Evolutionary conservation across 192 early-diverging fungal species (phyloP).

Genomic region (Thamnidium elegans): DNA sequence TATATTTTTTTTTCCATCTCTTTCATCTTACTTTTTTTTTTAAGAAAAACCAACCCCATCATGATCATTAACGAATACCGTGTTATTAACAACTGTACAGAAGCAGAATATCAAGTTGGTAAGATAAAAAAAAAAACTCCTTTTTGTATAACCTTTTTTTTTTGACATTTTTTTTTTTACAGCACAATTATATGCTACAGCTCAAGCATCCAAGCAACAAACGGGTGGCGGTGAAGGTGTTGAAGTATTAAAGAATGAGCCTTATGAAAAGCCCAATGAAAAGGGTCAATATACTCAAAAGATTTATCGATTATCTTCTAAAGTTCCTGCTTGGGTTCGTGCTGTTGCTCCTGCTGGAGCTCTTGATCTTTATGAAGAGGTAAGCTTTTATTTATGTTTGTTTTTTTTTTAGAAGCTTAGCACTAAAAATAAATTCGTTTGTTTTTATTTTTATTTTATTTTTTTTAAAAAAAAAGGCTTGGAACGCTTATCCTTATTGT

Average conservation of each 20-base stretch:
- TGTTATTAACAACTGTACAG: conserved; percentile 73
- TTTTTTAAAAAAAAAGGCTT: conserved; percentile 41
- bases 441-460: neutral
- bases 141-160: neutral
- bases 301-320: conserved; percentile 56
- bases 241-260: conserved; percentile 74
- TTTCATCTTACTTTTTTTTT: no score
- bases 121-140: neutral
- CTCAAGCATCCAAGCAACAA: conserved; percentile 72
- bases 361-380: conserved; percentile 69
- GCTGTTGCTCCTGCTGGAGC: conserved; percentile 61
- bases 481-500: conserved; percentile 79
- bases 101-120: conserved; percentile 66
- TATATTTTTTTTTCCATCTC: no score
- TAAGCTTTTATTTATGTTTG: conserved; percentile 1
- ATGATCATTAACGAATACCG: conserved; percentile 76
- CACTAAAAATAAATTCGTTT: no score
- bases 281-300: conserved; percentile 83
- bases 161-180: neutral
- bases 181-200: conserved; percentile 76
- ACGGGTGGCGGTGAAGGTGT: conserved; percentile 81
- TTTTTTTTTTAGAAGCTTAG: neutral
- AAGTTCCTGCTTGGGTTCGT: conserved; percentile 59
- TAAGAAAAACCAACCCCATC: no score
- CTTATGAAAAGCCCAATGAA: conserved; percentile 66